phyloP scores from a whole-genome alignment of 176 grass and related monocot species.

The Areca catechu region DNA sequence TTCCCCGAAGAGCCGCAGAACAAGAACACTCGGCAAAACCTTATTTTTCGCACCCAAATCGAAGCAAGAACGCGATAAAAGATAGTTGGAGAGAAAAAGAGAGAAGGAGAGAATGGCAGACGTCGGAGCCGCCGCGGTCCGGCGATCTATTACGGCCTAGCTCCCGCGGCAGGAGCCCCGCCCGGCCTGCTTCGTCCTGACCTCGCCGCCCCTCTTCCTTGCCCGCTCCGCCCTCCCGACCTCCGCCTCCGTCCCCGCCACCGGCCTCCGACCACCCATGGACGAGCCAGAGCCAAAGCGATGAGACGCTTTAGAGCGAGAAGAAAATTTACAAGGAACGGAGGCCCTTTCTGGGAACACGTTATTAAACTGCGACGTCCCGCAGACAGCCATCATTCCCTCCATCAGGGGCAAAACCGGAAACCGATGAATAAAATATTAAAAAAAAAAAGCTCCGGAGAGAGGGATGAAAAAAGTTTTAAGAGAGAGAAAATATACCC shows the following conservation, averaged over 20 bases:
- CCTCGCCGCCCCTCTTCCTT: slow-evolving; percentile 36
- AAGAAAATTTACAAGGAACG: no score
- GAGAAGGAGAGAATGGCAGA: not conserved
- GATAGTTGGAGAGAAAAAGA: not conserved
- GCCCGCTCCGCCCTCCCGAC: slow-evolving; percentile 35
- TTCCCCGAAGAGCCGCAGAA: not conserved
- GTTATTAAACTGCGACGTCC: slow-evolving; percentile 1
- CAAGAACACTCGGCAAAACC: not conserved
- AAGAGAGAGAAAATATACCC: no score
- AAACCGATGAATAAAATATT: not conserved
- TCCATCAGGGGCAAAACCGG: slow-evolving; percentile 42
- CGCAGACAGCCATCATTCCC: slow-evolving; percentile 36
- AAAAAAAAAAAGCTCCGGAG: no score
- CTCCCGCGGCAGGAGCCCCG: slow-evolving; percentile 83
- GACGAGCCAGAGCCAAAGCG: slow-evolving; percentile 18
- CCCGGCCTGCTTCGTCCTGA: slow-evolving; percentile 77
- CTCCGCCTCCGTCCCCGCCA: slow-evolving; percentile 21
- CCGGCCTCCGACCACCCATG: slow-evolving; percentile 60
- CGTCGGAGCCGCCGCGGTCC: slow-evolving; percentile 18
- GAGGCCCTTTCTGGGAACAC: not conserved
- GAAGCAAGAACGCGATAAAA: not conserved
- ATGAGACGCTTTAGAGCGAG: not conserved
- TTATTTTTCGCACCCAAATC: not conserved
- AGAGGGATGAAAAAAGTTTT: no score
- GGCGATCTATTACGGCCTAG: slow-evolving; percentile 31